Evolutionary conservation across 805 yeast species (phyloP).

Genomic region (Pichia occidentalis): DNA sequence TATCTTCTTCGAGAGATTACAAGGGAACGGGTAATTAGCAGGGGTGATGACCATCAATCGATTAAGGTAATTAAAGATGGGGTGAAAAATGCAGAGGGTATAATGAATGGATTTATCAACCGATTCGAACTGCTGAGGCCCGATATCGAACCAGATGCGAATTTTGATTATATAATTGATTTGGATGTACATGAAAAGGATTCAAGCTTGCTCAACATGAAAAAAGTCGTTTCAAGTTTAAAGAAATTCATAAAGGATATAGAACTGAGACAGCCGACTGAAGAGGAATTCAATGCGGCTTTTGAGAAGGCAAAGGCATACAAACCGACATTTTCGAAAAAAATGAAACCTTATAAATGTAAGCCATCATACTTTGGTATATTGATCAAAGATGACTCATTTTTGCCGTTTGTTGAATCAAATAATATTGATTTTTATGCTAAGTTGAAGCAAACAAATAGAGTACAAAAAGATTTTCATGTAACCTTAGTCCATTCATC

Average conservation of each 20-base stretch:
- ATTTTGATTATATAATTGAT: slow-evolving; percentile 61
- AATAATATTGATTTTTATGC: slow-evolving; percentile 3
- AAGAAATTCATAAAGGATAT: slow-evolving; percentile 38
- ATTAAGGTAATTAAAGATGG: slow-evolving; percentile 50
- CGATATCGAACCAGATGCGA: slow-evolving; percentile 47
- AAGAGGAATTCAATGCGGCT: slow-evolving; percentile 37
- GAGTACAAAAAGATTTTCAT: slow-evolving; percentile 54
- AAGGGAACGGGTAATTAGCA: slow-evolving; percentile 44
- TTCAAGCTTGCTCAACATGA: slow-evolving; percentile 47
- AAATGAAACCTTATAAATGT: slow-evolving; percentile 15
- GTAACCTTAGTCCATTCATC: slow-evolving; percentile 54
- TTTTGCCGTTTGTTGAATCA: background rate
- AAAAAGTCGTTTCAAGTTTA: slow-evolving; percentile 35
- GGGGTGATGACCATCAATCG: slow-evolving; percentile 90
- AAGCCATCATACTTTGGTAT: slow-evolving; percentile 44
- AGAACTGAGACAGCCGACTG: slow-evolving; percentile 34
- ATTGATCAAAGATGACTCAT: slow-evolving; percentile 21
- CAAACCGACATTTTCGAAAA: slow-evolving; percentile 44
- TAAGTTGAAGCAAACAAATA: slow-evolving; percentile 24
- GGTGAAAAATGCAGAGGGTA: slow-evolving; percentile 42
- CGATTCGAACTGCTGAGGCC: slow-evolving; percentile 58
- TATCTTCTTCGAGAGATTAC: slow-evolving; percentile 47
- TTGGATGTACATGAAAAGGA: slow-evolving; percentile 38
- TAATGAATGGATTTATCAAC: slow-evolving; percentile 68
- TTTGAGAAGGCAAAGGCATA: slow-evolving; percentile 47